Conservation (phyloP, 2,329 filamentous ascomycete species). For the Aspergillus nomiae region DNA sequence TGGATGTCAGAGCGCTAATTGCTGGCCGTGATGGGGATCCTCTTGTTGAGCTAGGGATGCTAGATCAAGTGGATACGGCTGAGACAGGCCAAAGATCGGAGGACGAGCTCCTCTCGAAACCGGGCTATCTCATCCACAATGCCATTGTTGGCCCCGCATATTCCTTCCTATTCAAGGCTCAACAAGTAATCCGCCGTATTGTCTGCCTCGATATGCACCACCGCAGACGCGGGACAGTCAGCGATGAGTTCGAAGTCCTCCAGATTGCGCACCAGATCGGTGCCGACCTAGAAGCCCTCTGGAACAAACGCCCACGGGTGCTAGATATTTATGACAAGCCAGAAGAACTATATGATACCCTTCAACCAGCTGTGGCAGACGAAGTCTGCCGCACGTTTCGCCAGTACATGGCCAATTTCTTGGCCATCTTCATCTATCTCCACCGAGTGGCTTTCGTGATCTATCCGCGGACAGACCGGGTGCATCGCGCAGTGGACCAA, state of each 20-base stretch:
- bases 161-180: conserved; percentile 35
- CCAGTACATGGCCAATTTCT: conserved; percentile 38
- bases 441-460: conserved; percentile 41
- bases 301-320: conserved; percentile 35
- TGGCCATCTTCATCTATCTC: conserved; percentile 39
- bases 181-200: conserved; percentile 38
- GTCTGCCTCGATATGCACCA: conserved; percentile 40
- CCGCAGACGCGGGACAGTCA: conserved; percentile 39
- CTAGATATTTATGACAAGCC: conserved; percentile 35
- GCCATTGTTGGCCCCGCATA: conserved; percentile 35
- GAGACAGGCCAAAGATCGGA: conserved; percentile 6
- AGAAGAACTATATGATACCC: conserved; percentile 28
- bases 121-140: conserved; percentile 34
- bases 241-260: conserved; percentile 42
- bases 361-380: conserved; percentile 27
- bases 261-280: conserved; percentile 39
- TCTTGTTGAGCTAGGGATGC: conserved; percentile 28
- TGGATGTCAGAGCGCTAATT: conserved; percentile 39
- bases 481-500: conserved; percentile 37
- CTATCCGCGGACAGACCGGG: conserved; percentile 39
- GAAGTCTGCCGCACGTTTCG: conserved; percentile 36
- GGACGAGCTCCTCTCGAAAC: conserved; percentile 25
- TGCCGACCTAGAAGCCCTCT: conserved; percentile 38
- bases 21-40: conserved; percentile 40
- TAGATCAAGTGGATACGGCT: not conserved